Evolutionary conservation across 2,329 filamentous ascomycete genomes (phyloP).

Genomic region (Aspergillus proliferans): DNA sequence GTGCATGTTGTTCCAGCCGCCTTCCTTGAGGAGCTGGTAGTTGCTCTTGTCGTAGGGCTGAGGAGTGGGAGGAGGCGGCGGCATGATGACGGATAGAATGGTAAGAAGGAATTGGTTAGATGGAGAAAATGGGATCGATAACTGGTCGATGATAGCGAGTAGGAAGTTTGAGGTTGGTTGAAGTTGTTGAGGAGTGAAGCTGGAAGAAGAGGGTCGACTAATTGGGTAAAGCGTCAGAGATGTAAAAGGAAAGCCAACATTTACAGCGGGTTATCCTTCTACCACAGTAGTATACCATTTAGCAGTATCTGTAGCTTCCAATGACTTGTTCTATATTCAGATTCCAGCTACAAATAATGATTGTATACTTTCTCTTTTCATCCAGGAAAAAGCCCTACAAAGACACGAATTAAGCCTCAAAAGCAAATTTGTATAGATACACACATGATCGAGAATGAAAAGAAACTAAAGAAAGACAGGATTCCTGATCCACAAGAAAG

Average conservation of each 20-base stretch:
- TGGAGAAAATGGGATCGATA: too few species aligned
- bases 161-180: too few species aligned
- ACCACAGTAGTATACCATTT: too few species aligned
- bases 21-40: slow-evolving; percentile 2
- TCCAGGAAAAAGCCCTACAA: not conserved
- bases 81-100: not conserved
- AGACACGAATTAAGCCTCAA: not conserved
- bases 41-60: slow-evolving; percentile 3
- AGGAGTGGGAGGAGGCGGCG: not conserved
- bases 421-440: slow-evolving; percentile 10
- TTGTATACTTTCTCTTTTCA: not conserved
- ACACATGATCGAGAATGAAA: slow-evolving; percentile 1
- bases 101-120: not conserved
- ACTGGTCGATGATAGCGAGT: too few species aligned
- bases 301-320: too few species aligned
- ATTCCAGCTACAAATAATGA: not conserved
- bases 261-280: too few species aligned
- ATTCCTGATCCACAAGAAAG: slow-evolving; percentile 12
- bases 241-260: too few species aligned
- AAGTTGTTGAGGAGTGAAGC: too few species aligned
- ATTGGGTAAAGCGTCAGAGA: too few species aligned
- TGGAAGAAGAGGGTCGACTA: too few species aligned
- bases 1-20: slow-evolving; percentile 3
- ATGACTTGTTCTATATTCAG: too few species aligned
- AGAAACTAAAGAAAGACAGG: slow-evolving; percentile 6